phyloP scores from a whole-genome alignment of 345 rosid species.

The Arabidopsis suecica region DNA sequence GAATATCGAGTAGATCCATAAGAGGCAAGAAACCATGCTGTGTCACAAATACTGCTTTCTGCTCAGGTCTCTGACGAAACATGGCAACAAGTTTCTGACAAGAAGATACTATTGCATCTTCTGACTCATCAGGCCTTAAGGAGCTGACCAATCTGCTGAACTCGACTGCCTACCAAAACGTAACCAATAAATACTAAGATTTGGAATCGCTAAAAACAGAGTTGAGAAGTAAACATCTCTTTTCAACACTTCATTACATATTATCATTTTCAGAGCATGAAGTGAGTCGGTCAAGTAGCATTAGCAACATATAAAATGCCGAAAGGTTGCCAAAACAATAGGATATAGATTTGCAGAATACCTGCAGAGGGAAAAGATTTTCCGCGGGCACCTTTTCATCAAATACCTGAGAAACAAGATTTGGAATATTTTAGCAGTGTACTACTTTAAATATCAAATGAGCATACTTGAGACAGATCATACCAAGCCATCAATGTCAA shows the following conservation, averaged over 20 bases:
- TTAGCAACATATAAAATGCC: neutral
- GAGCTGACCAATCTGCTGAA: slow-evolving; percentile 83
- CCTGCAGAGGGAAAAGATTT: slow-evolving; percentile 94
- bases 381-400: slow-evolving; percentile 86
- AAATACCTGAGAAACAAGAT: slow-evolving; percentile 64
- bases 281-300: slow-evolving; percentile 11
- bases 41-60: slow-evolving; percentile 79
- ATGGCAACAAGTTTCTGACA: slow-evolving; percentile 79
- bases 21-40: slow-evolving; percentile 96
- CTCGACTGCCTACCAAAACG: slow-evolving; percentile 83
- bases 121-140: slow-evolving; percentile 82
- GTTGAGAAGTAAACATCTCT: slow-evolving; percentile 6
- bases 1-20: slow-evolving; percentile 87
- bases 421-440: slow-evolving; percentile 8
- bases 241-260: slow-evolving; percentile 6
- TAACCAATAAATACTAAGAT: slow-evolving; percentile 29
- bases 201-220: slow-evolving; percentile 12
- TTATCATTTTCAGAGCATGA: slow-evolving; percentile 30
- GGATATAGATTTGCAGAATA: slow-evolving; percentile 38
- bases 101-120: slow-evolving; percentile 87
- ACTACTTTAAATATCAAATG: slow-evolving; percentile 22
- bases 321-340: neutral
- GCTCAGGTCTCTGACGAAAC: slow-evolving; percentile 92
- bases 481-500: slow-evolving; percentile 96
- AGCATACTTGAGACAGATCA: slow-evolving; percentile 41